Conservation (phyloP, 2,329 filamentous ascomycete genomes). For the Xylaria sp. region DNA sequence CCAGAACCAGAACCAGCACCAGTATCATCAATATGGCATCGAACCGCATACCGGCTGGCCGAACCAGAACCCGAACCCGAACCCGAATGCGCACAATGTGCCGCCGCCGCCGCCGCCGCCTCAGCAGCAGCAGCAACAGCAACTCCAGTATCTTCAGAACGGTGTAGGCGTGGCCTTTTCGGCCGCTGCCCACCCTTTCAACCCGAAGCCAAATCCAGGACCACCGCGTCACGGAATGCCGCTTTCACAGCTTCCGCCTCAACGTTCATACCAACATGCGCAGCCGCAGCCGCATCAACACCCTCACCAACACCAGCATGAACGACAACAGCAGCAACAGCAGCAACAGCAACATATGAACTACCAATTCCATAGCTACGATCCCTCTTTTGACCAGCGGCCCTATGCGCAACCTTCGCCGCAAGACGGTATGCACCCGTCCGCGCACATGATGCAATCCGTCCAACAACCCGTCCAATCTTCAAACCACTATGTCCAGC, state of each 20-base stretch:
- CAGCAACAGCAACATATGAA: conserved; percentile 45
- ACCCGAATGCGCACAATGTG: conserved; percentile 38
- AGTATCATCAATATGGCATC: conserved; percentile 41
- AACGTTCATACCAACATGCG: conserved; percentile 44
- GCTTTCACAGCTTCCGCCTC: conserved; percentile 38
- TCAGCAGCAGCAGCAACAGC: conserved; percentile 23
- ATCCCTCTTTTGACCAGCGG: conserved; percentile 48
- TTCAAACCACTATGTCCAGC: conserved; percentile 48
- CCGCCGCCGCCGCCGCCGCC: no score
- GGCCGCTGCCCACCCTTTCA: conserved; percentile 13
- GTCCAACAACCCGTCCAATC: conserved; percentile 52
- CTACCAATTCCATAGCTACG: conserved; percentile 48
- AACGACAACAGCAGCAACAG: conserved; percentile 40
- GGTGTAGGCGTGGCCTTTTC: conserved; percentile 20
- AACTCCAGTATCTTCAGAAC: conserved; percentile 35
- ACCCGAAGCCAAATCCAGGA: conserved; percentile 37
- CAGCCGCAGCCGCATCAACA: conserved; percentile 39
- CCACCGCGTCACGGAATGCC: conserved; percentile 33
- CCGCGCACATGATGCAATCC: conserved; percentile 44
- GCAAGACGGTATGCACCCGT: conserved; percentile 39
- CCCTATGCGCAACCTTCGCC: conserved; percentile 39
- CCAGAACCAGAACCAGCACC: conserved; percentile 40
- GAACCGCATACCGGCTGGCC: conserved; percentile 45
- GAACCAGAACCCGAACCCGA: conserved; percentile 44
- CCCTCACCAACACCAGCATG: conserved; percentile 39